Evolutionary conservation across 73 alveolate genomes (phyloP).

Genomic region (Paramecium tetraurelia): DNA sequence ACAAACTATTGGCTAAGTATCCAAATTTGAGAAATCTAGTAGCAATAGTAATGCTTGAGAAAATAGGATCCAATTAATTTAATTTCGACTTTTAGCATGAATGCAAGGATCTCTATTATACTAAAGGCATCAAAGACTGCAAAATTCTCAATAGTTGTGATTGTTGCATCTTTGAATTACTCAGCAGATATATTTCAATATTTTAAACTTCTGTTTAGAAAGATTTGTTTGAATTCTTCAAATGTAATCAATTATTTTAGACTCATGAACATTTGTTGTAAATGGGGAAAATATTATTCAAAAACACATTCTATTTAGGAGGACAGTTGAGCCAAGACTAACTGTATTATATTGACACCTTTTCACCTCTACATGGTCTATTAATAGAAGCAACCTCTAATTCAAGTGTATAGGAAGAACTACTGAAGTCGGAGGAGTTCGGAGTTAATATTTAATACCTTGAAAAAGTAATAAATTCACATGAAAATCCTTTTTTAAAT

Average conservation of each 20-base stretch:
- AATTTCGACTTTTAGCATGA: neutral
- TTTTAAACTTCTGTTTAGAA: neutral
- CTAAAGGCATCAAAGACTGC: neutral
- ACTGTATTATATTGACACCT: neutral
- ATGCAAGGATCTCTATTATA: neutral
- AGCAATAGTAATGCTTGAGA: neutral
- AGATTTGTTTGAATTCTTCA: neutral
- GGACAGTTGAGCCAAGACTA: neutral
- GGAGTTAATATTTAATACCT: neutral
- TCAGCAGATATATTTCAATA: constrained; percentile 4
- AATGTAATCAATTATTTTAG: neutral
- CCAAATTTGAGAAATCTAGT: neutral
- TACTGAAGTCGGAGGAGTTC: neutral
- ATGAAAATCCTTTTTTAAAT: neutral
- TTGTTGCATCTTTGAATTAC: neutral
- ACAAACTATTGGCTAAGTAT: neutral
- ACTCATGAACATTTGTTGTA: neutral
- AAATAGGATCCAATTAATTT: neutral
- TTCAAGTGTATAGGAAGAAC: neutral
- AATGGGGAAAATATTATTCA: neutral
- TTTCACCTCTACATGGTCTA: neutral
- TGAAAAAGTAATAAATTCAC: neutral
- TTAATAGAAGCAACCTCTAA: neutral
- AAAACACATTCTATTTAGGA: neutral
- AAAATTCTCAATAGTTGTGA: neutral